Base-by-base conservation (phyloP, 129 eudicot genomes). In the Centaurea solstitialis region DNA sequence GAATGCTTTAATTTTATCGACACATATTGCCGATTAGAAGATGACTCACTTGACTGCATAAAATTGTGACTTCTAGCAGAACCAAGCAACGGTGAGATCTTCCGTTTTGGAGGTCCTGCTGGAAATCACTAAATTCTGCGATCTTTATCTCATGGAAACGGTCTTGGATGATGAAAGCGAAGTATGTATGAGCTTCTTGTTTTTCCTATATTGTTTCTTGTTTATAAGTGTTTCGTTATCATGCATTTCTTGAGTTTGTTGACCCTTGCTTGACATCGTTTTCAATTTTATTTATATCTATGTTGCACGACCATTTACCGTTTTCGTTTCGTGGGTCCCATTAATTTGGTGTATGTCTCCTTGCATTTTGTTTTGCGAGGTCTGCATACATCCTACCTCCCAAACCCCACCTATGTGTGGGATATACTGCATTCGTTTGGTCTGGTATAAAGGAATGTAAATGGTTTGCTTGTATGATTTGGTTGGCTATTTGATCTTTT, bases 141-240 rank as follows among this genome's bases (percentile, higher is more conserved):
- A 94, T 78, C 94, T 94, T 70, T 94, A 94, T 89, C 93, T 94
- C 85, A 94, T 94, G 98, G 98, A 94, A 86, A 86, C 89, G 24
- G 91, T 94, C 75, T 81, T 94, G 24, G 98, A 94, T 72, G 98
- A 94, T 90, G 97, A 94, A 87, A 90, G 91, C 57, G 98, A 92
- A 70, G 98, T 94, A 86, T 80, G 83, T 70, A 50, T 72, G 23
- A 50, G 61, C 65, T 77, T 66, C 8, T 15, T 22, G 38, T 62
- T 23, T 1, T 39, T 20, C 15, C 0, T 33, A 0, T 30, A 66
- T 65, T 10, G 22, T 20, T 28, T 21, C 18, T 8, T 40, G 67
- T 24, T 13, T 39, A 53, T 17, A 57, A n/a, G 30, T 79, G 50
- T 18, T 78, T 7, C 43, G 11, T 68, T 68, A 3, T 67, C 40